These are phyloP conservation scores for Claviceps quebecensis DNA, from an alignment of 2,329 filamentous ascomycete genomes.

Conservation along the genomic window DNA sequence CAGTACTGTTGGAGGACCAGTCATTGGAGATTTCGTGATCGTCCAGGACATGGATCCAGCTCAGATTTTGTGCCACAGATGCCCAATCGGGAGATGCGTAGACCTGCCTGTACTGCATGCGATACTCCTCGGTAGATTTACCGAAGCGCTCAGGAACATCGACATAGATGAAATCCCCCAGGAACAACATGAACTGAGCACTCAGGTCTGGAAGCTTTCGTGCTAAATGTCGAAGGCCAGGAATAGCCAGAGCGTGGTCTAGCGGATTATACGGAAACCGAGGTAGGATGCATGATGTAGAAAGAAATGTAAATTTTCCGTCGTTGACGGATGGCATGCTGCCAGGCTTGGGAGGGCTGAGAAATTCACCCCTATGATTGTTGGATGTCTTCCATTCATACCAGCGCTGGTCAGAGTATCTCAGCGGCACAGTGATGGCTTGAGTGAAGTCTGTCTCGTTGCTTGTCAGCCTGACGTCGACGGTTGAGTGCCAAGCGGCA, in stretches of 20 bases:
- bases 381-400: conserved; percentile 84
- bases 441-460: conserved; percentile 75
- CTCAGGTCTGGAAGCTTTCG: conserved; percentile 56
- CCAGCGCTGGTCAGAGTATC: conserved; percentile 51
- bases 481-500: conserved; percentile 51
- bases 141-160: conserved; percentile 79
- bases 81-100: conserved; percentile 92
- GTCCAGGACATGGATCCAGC: conserved; percentile 94
- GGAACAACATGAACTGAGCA: conserved; percentile 67
- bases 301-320: conserved; percentile 75
- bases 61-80: conserved; percentile 59
- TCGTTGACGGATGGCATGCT: conserved; percentile 43
- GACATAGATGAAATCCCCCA: conserved; percentile 81
- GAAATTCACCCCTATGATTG: conserved; percentile 72
- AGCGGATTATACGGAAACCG: conserved; percentile 79
- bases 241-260: conserved; percentile 70
- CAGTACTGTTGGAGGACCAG: conserved; percentile 49
- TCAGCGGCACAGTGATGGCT: conserved; percentile 49
- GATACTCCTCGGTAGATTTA: conserved; percentile 58
- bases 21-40: conserved; percentile 96
- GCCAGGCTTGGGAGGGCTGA: conserved; percentile 59
- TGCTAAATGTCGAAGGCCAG: conserved; percentile 65
- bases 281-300: conserved; percentile 84
- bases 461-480: conserved; percentile 49
- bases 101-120: conserved; percentile 86